Percentiles rank a stretch among this genome's conserved stretches.
Conservation (phyloP, 1,284 basidiomycete genomes). For the Pisolithus thermaeus region DNA sequence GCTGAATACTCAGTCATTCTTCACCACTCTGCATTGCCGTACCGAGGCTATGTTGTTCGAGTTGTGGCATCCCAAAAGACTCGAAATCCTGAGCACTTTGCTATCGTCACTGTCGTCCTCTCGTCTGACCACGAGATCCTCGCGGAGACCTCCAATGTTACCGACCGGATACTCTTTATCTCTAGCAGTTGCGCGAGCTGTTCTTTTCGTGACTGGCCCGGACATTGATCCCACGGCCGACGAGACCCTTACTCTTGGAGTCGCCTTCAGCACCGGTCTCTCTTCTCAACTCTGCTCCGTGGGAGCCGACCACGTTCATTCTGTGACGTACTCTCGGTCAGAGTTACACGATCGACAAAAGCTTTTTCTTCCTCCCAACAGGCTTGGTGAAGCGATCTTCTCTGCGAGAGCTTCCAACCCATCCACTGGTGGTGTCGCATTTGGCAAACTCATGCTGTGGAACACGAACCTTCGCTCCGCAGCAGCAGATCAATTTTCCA, state of each 20-base stretch:
- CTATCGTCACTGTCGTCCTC: constrained; percentile 19
- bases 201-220: constrained; percentile 64
- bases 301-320: constrained; percentile 39
- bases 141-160: constrained; percentile 30
- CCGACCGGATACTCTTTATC: constrained; percentile 54
- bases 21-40: constrained; percentile 45
- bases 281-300: constrained; percentile 60
- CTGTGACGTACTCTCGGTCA: constrained; percentile 35
- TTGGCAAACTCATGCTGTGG: constrained; percentile 40
- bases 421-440: constrained; percentile 30
- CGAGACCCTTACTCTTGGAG: constrained; percentile 63
- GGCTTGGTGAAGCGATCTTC: constrained; percentile 50
- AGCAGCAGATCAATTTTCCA: constrained; percentile 56
- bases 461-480: constrained; percentile 51
- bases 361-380: constrained; percentile 56
- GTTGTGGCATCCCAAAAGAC: constrained; percentile 65
- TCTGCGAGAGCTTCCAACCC: constrained; percentile 37
- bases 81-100: constrained; percentile 46
- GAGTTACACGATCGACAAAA: constrained; percentile 42
- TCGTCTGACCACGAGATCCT: constrained; percentile 19
- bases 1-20: constrained; percentile 47
- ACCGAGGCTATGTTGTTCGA: constrained; percentile 65
- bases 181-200: constrained; percentile 58
- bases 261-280: constrained; percentile 57
- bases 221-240: constrained; percentile 73